Percentiles rank a stretch among this genome's conserved stretches.
Conservation (phyloP, 805 yeast genomes). For the Cyberlindnera sargentensis region DNA sequence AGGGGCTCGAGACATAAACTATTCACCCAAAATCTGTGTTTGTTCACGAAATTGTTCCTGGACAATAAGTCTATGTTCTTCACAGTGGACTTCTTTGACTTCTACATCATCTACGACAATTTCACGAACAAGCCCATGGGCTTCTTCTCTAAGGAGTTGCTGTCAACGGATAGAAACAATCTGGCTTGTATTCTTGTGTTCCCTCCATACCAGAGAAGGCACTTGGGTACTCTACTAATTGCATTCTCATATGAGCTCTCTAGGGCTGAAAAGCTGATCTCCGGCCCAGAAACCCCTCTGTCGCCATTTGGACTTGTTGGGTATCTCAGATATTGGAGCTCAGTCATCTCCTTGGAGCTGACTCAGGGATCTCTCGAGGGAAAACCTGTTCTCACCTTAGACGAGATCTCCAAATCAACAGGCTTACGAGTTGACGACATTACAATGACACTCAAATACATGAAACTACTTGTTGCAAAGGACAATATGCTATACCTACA, state of each 20-base stretch:
- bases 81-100: constrained; percentile 70
- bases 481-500: constrained; percentile 15
- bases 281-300: constrained; percentile 92
- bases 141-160: constrained; percentile 81
- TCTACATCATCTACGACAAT: constrained; percentile 62
- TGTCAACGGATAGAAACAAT: constrained; percentile 73
- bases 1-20: constrained; percentile 57
- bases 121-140: constrained; percentile 63
- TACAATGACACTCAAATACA: constrained; percentile 47
- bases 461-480: constrained; percentile 36
- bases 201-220: constrained; percentile 83
- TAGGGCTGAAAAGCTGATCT: constrained; percentile 48
- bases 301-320: constrained; percentile 74
- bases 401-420: constrained; percentile 45
- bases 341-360: constrained; percentile 38
- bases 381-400: constrained; percentile 32
- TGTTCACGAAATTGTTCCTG: constrained; percentile 81
- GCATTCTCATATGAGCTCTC: constrained; percentile 80
- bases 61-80: constrained; percentile 88
- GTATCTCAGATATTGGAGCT: constrained; percentile 73
- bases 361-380: constrained; percentile 33
- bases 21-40: constrained; percentile 75
- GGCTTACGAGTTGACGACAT: constrained; percentile 63
- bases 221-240: constrained; percentile 72
- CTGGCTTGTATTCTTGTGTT: constrained; percentile 86